Base-by-base conservation (phyloP, 192 early-diverging fungal species). In the Gigaspora rosea region DNA sequence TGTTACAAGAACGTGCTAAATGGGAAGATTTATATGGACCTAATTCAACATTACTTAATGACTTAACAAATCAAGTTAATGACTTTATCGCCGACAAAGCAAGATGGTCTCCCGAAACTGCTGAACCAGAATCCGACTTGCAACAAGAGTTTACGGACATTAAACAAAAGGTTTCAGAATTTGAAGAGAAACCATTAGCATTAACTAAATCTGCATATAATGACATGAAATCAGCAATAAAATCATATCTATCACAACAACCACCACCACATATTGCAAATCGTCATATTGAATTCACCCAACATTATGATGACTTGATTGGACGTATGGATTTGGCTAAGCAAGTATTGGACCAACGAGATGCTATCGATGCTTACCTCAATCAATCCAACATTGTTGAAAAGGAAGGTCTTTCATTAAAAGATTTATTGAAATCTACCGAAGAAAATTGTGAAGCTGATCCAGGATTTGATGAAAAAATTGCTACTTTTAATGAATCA, bases 291-390 rank as follows among this genome's bases (percentile, higher is more conserved):
- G 36, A 33, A 12, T 49, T 74, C 15, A 32, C 2, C n/a, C 13
- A 74, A 50, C n/a, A 49, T 20, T 63, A 50, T 20, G 58, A 54
- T 33, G 35, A 74, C 27, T 16, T 74, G 2, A 20, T 61, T 20
- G 36, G 8, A 10, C 56, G 72, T 15, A 20, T 50, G 15, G 41
- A 74, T 58, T 48, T 62, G 20, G 41, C 32, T 62, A 62, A 74
- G 48, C 56, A 74, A 48, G 72, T 74, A 16, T 58, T 74, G 22
- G 58, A 54, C n/a, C 72, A 74, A 62, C 58, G 58, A 6, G 72
- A 74, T 49, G 54, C 72, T 7, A 58, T 62, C 12, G 41, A 62
- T 49, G 9, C 36, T 13, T 74, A 41, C 7, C 10, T 74, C 7
- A 62, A 62, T 22, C 71, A 73, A 73, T 47, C 71, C 12, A 36